Conservation (phyloP, 352 stramenopile species). For the Globisporangium camurandrum region DNA sequence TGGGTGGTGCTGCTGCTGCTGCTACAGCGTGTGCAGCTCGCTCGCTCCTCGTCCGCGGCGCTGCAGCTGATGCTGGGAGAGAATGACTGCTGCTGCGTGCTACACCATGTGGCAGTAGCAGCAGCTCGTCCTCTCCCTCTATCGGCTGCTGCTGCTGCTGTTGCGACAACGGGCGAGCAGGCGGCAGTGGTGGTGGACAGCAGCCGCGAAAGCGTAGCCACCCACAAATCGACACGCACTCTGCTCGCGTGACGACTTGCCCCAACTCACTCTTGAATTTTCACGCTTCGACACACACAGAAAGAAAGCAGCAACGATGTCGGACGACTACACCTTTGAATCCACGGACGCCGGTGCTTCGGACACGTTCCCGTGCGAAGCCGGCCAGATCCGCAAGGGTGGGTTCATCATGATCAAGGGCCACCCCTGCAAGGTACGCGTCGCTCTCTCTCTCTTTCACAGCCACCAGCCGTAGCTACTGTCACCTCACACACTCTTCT, state of each 20-base stretch:
- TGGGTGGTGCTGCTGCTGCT: background rate
- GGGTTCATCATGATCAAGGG: constrained; percentile 99
- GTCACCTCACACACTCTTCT: background rate
- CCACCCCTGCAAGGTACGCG: constrained; percentile 95
- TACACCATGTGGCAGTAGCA: background rate
- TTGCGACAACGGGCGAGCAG: background rate
- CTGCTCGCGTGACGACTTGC: too few species aligned
- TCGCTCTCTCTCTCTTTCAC: background rate
- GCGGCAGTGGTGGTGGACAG: constrained; percentile 5
- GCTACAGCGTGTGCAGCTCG: too few species aligned
- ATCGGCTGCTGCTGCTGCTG: too few species aligned
- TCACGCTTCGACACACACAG: constrained; percentile 1
- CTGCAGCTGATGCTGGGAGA: background rate
- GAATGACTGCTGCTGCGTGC: background rate
- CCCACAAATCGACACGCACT: too few species aligned
- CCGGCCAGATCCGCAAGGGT: constrained; percentile 98
- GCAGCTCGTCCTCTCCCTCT: background rate
- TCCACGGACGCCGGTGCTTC: constrained; percentile 96
- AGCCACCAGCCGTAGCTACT: background rate
- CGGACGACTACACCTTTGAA: constrained; percentile 87
- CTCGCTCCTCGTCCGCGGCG: too few species aligned
- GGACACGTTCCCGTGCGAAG: constrained; percentile 96
- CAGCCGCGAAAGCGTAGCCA: constrained; percentile 5
- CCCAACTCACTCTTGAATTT: constrained; percentile 12
- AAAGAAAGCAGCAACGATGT: constrained; percentile 18